phyloP scores from a whole-genome alignment of 2,329 filamentous ascomycete species.

The Cytospora piceae region DNA sequence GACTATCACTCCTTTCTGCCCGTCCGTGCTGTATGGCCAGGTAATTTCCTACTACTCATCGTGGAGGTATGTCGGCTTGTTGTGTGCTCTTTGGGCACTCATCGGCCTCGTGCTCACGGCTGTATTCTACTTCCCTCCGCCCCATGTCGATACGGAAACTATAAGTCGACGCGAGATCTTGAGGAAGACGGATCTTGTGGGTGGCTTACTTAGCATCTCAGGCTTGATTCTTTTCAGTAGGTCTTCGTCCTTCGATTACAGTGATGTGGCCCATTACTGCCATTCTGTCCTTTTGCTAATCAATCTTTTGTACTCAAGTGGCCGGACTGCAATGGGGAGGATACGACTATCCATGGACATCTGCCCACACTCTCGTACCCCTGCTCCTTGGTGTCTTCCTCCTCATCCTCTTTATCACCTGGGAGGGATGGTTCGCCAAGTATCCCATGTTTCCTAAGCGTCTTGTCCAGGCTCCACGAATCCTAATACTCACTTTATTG shows the following conservation, averaged over 20 bases:
- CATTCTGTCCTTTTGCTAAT: not conserved
- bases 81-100: slow-evolving; percentile 56
- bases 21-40: slow-evolving; percentile 65
- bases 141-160: slow-evolving; percentile 46
- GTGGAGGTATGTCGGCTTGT: slow-evolving; percentile 59
- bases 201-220: slow-evolving; percentile 52
- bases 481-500: slow-evolving; percentile 55
- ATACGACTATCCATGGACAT: slow-evolving; percentile 44
- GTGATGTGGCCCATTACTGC: not conserved
- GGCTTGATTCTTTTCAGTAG: slow-evolving; percentile 52
- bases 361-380: slow-evolving; percentile 44
- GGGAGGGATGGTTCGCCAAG: slow-evolving; percentile 43
- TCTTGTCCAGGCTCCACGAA: slow-evolving; percentile 49
- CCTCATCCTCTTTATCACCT: slow-evolving; percentile 42
- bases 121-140: slow-evolving; percentile 58
- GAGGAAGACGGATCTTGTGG: slow-evolving; percentile 53
- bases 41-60: slow-evolving; percentile 49
- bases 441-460: slow-evolving; percentile 49
- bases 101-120: slow-evolving; percentile 55
- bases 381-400: slow-evolving; percentile 46
- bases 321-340: slow-evolving; percentile 49
- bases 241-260: not conserved
- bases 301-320: slow-evolving; percentile 36
- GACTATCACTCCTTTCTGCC: slow-evolving; percentile 65
- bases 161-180: slow-evolving; percentile 47